Conservation (phyloP, 345 rosid genomes). For the Gynandropsis gynandra region DNA sequence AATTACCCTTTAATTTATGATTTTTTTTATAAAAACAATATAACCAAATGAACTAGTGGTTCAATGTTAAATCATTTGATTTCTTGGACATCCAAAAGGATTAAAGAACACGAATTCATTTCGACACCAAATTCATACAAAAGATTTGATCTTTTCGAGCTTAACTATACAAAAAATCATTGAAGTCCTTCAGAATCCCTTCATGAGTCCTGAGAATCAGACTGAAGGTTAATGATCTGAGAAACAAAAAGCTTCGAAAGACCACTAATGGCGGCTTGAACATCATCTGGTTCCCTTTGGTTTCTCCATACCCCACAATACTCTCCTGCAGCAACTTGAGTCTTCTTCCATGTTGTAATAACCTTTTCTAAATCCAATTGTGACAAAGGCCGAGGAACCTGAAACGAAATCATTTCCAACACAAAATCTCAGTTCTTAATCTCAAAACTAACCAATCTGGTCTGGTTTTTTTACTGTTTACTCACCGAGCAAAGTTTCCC, state of each 20-base stretch:
- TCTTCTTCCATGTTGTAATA: slow-evolving; percentile 57
- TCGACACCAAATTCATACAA: too few species aligned
- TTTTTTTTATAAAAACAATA: too few species aligned
- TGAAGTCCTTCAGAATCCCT: too few species aligned
- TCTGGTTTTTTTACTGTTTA: slow-evolving; percentile 3
- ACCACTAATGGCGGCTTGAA: slow-evolving; percentile 76
- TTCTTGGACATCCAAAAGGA: too few species aligned
- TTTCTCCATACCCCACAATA: slow-evolving; percentile 52
- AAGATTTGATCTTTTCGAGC: too few species aligned
- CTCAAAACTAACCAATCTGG: background rate
- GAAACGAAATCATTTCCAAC: slow-evolving; percentile 25
- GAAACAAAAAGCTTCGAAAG: slow-evolving; percentile 75
- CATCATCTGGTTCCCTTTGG: slow-evolving; percentile 56
- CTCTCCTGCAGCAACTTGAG: slow-evolving; percentile 68
- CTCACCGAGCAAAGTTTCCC: slow-evolving; percentile 62
- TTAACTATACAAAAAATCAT: too few species aligned
- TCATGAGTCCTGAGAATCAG: slow-evolving; percentile 43
- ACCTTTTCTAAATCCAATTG: slow-evolving; percentile 67
- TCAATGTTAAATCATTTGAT: too few species aligned
- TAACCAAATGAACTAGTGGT: too few species aligned
- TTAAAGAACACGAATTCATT: too few species aligned
- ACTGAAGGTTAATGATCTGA: slow-evolving; percentile 64
- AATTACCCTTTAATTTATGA: too few species aligned
- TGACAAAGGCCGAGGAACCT: slow-evolving; percentile 74
- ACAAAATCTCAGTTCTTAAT: slow-evolving; percentile 18